phyloP scores from a whole-genome alignment of 768 basidiomycete genomes.

The Trametes meyenii region DNA sequence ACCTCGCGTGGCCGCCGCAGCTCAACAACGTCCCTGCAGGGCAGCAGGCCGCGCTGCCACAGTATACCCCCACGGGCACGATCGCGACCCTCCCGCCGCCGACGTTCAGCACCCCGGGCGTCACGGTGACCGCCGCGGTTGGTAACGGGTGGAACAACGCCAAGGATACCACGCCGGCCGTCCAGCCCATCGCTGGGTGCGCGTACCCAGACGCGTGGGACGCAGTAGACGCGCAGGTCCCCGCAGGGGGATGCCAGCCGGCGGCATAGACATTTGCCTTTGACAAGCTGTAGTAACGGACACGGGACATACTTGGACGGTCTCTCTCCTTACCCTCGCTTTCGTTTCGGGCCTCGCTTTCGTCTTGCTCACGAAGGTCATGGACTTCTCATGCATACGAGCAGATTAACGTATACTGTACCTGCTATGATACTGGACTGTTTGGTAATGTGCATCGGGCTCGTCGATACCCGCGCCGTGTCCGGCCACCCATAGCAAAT shows the following conservation, averaged over 20 bases:
- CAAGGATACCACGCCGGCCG: conserved; percentile 50
- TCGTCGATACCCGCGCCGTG: background rate
- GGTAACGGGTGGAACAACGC: conserved; percentile 61
- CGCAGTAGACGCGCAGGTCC: conserved; percentile 37
- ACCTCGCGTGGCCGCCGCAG: conserved; percentile 57
- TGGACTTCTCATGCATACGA: conserved; percentile 7
- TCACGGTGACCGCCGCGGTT: conserved; percentile 42
- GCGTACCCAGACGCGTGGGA: conserved; percentile 66
- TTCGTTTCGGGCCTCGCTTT: background rate
- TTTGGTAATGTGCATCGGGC: background rate
- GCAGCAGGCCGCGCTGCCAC: conserved; percentile 49
- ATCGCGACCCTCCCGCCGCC: conserved; percentile 57
- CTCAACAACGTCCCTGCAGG: conserved; percentile 47
- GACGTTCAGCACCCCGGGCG: conserved; percentile 43
- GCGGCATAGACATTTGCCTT: conserved; percentile 9
- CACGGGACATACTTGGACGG: background rate
- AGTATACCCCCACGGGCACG: conserved; percentile 62
- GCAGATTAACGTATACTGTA: conserved; percentile 4
- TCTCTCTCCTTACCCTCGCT: background rate
- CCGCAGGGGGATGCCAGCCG: conserved; percentile 22
- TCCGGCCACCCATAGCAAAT: background rate
- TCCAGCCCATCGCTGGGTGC: conserved; percentile 62
- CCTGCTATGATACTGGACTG: background rate
- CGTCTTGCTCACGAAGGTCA: conserved; percentile 1
- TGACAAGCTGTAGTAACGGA: background rate